These are phyloP conservation scores for Kentomonas sorsogonicus DNA, from an alignment of 208 protist genomes.

Conservation along the genomic window DNA sequence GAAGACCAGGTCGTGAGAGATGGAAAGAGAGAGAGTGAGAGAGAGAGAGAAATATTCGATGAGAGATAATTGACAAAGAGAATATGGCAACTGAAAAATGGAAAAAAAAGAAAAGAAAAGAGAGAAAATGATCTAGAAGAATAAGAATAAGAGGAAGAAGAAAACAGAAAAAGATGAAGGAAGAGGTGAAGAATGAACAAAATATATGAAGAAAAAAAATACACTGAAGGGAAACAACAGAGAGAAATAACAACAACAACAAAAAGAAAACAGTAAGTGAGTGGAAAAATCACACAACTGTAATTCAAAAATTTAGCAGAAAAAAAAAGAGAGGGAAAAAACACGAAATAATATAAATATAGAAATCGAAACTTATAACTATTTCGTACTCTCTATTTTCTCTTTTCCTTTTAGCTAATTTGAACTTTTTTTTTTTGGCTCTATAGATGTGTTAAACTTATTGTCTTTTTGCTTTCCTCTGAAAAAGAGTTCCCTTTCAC, in stretches of 20 bases:
- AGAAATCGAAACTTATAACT: too few relatives aligned
- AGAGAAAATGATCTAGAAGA: slow-evolving; percentile 1
- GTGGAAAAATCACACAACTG: too few relatives aligned
- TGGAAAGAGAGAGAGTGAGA: too few relatives aligned
- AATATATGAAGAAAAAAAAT: background rate
- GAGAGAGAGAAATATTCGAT: slow-evolving; percentile 2
- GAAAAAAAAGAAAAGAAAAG: slow-evolving; percentile 11
- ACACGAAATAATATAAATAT: too few relatives aligned
- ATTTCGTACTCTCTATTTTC: too few relatives aligned
- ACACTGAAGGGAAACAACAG: slow-evolving; percentile 7
- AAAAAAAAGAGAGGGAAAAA: slow-evolving; percentile 12
- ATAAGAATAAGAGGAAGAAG: slow-evolving; percentile 5
- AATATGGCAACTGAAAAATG: background rate
- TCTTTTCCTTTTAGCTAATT: too few relatives aligned
- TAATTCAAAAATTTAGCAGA: slow-evolving; percentile 2
- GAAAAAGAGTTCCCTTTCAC: too few relatives aligned
- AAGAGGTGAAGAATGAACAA: background rate
- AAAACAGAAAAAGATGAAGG: background rate
- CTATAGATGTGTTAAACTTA: too few relatives aligned
- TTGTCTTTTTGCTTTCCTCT: too few relatives aligned
- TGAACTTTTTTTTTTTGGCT: too few relatives aligned
- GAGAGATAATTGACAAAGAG: slow-evolving; percentile 11
- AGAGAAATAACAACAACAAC: slow-evolving; percentile 12
- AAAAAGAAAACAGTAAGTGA: slow-evolving; percentile 3
- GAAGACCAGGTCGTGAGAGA: too few relatives aligned